phyloP scores from a whole-genome alignment of 331 rosid species.

The Ulmus americana region DNA sequence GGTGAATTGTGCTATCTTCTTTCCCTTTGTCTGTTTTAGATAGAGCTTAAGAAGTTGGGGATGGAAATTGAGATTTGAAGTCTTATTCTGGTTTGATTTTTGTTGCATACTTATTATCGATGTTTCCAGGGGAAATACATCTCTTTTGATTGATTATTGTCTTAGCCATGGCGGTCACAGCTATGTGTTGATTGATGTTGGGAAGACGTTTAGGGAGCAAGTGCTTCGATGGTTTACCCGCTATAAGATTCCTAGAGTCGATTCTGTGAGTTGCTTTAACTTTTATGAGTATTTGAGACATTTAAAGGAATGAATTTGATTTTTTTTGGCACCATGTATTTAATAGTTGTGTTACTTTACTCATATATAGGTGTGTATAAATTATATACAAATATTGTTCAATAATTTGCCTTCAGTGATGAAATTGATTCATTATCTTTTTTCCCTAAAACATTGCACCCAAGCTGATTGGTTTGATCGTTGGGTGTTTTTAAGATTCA shows the following conservation, averaged over 20 bases:
- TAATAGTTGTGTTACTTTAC: no score
- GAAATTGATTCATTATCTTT: no score
- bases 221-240: slow-evolving; percentile 81
- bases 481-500: no score
- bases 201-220: slow-evolving; percentile 79
- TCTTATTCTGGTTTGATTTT: neutral
- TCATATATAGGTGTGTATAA: no score
- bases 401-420: no score
- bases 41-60: neutral
- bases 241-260: slow-evolving; percentile 62
- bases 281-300: neutral
- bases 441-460: no score
- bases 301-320: neutral
- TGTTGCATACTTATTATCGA: neutral
- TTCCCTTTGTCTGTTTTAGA: neutral
- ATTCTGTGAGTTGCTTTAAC: slow-evolving; percentile 54
- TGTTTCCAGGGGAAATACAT: slow-evolving; percentile 65
- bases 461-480: no score
- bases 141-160: slow-evolving; percentile 70
- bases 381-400: no score
- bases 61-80: neutral
- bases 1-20: slow-evolving; percentile 28
- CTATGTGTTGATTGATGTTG: slow-evolving; percentile 73
- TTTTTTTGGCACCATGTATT: no score
- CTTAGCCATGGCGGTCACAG: slow-evolving; percentile 41